phyloP scores from a whole-genome alignment of 305 asterid genomes.

The Euphrasia arctica region DNA sequence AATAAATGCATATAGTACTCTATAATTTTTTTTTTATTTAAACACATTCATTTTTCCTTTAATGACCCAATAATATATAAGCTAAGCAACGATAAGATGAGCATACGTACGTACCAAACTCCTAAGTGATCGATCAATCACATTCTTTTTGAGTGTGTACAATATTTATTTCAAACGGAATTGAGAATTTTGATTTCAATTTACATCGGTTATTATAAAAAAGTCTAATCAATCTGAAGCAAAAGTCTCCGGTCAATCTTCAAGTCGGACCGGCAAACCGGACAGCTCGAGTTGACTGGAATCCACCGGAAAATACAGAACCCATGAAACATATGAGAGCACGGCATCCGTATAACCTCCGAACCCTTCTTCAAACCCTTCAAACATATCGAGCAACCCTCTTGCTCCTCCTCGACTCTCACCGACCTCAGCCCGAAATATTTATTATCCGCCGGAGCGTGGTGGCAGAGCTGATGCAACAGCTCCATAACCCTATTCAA shows the following conservation, averaged over 20 bases:
- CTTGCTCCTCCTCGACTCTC: neutral
- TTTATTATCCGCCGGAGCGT: neutral
- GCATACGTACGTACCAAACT: too few species aligned
- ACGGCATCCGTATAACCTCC: constrained; percentile 7
- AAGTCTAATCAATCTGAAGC: too few species aligned
- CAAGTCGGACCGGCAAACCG: constrained; percentile 13
- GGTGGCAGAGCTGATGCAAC: neutral
- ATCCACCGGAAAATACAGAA: constrained; percentile 21
- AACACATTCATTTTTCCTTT: too few species aligned
- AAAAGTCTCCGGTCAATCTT: neutral
- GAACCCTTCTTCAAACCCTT: neutral
- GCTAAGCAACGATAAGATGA: too few species aligned
- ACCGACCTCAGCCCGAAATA: constrained; percentile 11
- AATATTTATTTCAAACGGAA: too few species aligned
- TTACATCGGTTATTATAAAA: too few species aligned
- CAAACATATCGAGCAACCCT: constrained; percentile 23
- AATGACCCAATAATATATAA: too few species aligned
- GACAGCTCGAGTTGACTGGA: constrained; percentile 1
- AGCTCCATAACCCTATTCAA: neutral
- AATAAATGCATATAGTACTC: too few species aligned
- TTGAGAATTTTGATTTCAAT: too few species aligned
- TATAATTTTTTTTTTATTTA: too few species aligned
- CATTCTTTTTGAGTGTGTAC: too few species aligned
- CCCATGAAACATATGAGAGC: constrained; percentile 25
- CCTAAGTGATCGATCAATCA: too few species aligned